Conservation (phyloP, 2,329 filamentous ascomycete species). For the Trematosphaeria pertusa region DNA sequence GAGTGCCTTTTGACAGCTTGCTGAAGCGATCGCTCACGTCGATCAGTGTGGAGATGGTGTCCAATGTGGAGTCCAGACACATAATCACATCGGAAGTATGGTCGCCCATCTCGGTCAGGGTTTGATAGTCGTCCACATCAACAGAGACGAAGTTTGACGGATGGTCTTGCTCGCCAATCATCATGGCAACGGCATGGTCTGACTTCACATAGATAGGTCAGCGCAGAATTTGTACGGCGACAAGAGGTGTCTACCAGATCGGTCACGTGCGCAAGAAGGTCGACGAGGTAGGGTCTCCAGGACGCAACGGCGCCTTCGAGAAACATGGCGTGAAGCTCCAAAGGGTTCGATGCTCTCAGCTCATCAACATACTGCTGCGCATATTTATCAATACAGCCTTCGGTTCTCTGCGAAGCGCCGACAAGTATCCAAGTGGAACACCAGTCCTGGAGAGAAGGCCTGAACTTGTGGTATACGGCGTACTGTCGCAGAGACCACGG, state of each 20-base stretch:
- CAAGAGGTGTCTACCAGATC: not conserved
- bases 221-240: not conserved
- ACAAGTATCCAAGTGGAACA: constrained; percentile 20
- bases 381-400: constrained; percentile 11
- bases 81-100: constrained; percentile 18
- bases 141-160: constrained; percentile 13
- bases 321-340: constrained; percentile 4
- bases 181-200: constrained; percentile 12
- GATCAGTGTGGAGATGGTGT: constrained; percentile 16
- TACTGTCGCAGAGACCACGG: constrained; percentile 21
- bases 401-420: constrained; percentile 12
- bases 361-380: not conserved
- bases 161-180: constrained; percentile 8
- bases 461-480: constrained; percentile 16
- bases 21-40: constrained; percentile 3
- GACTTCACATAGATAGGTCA: constrained; percentile 8
- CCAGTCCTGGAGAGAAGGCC: not conserved
- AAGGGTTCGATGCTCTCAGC: not conserved
- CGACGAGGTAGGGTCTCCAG: not conserved
- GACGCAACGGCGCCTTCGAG: not conserved
- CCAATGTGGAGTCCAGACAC: constrained; percentile 24
- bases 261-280: not conserved
- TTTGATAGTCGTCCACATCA: constrained; percentile 20
- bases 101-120: constrained; percentile 26
- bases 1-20: too few relatives aligned